phyloP scores from a whole-genome alignment of 78 protist species.

The Guillardia theta region DNA sequence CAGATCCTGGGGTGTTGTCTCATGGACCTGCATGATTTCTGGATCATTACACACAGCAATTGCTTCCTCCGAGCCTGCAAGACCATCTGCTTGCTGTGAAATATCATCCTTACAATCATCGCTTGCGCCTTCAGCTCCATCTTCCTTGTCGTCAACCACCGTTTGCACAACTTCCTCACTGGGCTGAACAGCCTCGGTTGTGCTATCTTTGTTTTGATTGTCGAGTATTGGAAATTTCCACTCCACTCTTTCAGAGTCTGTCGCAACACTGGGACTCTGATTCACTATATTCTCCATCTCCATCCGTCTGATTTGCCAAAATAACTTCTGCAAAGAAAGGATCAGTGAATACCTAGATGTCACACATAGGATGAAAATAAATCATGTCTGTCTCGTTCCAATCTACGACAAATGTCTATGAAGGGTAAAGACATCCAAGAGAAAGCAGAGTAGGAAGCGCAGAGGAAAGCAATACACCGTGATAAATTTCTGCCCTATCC shows the following conservation, averaged over 20 bases:
- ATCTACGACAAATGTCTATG: background rate
- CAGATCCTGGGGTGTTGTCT: background rate
- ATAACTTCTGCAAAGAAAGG: no score
- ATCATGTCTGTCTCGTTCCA: background rate
- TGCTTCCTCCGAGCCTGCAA: background rate
- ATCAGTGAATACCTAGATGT: background rate
- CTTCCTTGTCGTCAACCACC: background rate
- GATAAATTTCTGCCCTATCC: background rate
- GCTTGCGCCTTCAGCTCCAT: background rate
- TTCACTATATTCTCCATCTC: no score
- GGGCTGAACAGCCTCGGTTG: background rate
- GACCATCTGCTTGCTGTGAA: background rate
- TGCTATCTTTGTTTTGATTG: no score
- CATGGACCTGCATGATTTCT: background rate
- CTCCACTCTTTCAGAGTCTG: no score
- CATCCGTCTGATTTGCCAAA: no score
- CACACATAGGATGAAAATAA: background rate
- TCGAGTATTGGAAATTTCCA: no score
- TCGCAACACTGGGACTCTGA: no score
- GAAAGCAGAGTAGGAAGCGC: background rate
- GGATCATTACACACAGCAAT: no score
- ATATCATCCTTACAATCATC: background rate
- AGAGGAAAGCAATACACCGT: background rate
- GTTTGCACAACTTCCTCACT: background rate
- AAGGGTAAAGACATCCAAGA: background rate